Evolutionary conservation across 1,284 basidiomycete genomes (phyloP), one percentile per base, ranked within the genome.

Genomic region (Ceratobasidium sp.): DNA sequence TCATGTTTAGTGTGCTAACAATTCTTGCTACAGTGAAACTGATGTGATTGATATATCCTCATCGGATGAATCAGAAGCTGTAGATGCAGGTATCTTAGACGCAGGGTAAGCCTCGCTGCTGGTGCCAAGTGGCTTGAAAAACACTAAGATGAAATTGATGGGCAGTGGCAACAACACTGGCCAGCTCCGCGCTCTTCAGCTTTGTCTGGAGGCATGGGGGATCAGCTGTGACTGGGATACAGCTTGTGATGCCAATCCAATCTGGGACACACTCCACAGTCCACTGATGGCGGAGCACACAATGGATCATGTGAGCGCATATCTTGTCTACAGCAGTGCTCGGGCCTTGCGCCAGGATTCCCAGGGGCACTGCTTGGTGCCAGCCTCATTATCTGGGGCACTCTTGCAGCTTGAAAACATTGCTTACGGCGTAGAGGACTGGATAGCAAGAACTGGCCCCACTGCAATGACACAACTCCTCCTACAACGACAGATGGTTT

Each of bases 281-380:
- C 46, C 67, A 10, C 46, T 69, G 18, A 69, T 69, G 67, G 28
- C 49, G 18, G 67, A 44, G 23, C 44, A 51, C 20, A 28, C 53
- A 5, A 69, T 69, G 67, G 67, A 69, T 28, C 44, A 28, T 39
- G 26, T 53, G 6, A 49, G 20, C 5, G 44, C 46, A 7, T 69
- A 69, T 28, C 49, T 69, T 7, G 49, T 53, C 7, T 28, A 51
- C 49, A 18, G 49, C 15, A 28, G 20, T 13, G 28, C n/a, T 18
- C n/a, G 7, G 26, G 26, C 7, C 12, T n/a, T 12, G 12, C 9
- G 23, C 28, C n/a, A 15, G 18, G 18, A 7, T 28, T 15, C 6
- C 61, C 26, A 40, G 39, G 28, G n/a, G 10, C n/a, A 15, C 13
- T 64, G 61, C 33, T 42, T 64, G 39, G 12, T 64, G 13, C 61